Conservation (phyloP, 2,329 filamentous ascomycete genomes). For the Talaromyces sp. region DNA sequence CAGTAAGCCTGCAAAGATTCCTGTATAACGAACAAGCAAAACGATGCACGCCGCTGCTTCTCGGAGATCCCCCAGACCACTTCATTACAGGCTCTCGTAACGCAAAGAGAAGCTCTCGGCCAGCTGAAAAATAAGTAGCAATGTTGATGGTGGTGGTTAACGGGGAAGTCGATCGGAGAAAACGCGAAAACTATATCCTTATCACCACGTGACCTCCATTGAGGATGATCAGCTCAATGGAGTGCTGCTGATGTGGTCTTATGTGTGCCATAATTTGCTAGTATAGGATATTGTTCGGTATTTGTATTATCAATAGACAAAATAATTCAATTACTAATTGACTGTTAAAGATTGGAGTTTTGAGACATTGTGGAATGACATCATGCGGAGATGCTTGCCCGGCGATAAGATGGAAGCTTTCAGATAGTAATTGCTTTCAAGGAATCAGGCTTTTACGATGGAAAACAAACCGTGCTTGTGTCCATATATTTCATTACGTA, state of each 20-base stretch:
- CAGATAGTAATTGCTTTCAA: not conserved
- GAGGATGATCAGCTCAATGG: too few relatives aligned
- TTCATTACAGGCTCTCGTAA: slow-evolving; percentile 20
- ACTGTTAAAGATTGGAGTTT: not conserved
- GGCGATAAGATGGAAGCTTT: not conserved
- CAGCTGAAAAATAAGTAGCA: not conserved
- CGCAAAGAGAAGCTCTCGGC: slow-evolving; percentile 31
- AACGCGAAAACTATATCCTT: slow-evolving; percentile 1
- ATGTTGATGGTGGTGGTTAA: not conserved
- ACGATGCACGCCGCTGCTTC: slow-evolving; percentile 30
- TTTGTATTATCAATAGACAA: not conserved
- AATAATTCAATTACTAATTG: not conserved
- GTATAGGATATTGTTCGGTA: not conserved
- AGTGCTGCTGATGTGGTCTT: too few relatives aligned
- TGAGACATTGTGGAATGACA: not conserved
- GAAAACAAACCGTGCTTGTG: too few relatives aligned
- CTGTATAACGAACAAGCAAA: slow-evolving; percentile 34
- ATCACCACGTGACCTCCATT: slow-evolving; percentile 10
- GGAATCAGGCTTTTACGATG: too few relatives aligned
- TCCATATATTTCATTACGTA: too few relatives aligned
- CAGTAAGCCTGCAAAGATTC: not conserved
- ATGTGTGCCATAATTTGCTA: not conserved
- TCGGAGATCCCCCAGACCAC: slow-evolving; percentile 2
- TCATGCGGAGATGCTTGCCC: not conserved
- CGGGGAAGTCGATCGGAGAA: not conserved